Base-by-base conservation (phyloP, 352 stramenopile genomes). In the Pythium brassicae region DNA sequence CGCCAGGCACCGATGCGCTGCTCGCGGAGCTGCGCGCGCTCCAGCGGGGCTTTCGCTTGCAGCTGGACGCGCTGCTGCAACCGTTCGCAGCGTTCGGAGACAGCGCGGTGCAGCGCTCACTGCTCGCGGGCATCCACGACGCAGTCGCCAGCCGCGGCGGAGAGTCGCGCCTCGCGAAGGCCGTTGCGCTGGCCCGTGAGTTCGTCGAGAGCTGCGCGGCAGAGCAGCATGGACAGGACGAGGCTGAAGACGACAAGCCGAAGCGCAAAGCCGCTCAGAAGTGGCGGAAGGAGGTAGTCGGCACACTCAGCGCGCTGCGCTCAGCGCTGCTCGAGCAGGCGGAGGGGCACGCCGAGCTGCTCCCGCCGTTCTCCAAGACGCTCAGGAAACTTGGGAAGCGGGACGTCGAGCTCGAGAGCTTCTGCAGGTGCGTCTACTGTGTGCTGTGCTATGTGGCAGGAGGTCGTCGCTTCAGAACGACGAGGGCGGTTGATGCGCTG, bases 21-120 rank as follows among this genome's bases (percentile, higher is more conserved):
- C 58, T 89, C 23, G 14, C 23, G 0, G 58, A 74, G 32, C 60
- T 89, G 61, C 62, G 69, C 50, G 51, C 50, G 34, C 60, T 87
- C 0, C 61, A 69, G 2, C 7, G 17, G 6, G 47, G 51, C 32
- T 57, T 76, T 53, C 51, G 68, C 52, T 1, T 12, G 2, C n/a
- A 49, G 25, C 26, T 69, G 27, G 34, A 19, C 46, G 11, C 22
- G 37, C 63, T 53, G 55, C 37, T 44, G 57, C 46, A 42, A 47
- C 35, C 46, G 11, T 69, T 62, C 11, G 26, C 29, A 4, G 27
- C 46, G 17, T 15, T 17, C 26, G 26, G 6, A 12, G 23, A 20
- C 23, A 39, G 11, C 15, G 55, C 12, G 2, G 14, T 35, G 9
- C 46, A 55, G 47, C 32, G 37, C 5, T 55, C 54, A 39, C 4